Conservation (phyloP, 257 asterid species). For the Primulina tabacum region DNA sequence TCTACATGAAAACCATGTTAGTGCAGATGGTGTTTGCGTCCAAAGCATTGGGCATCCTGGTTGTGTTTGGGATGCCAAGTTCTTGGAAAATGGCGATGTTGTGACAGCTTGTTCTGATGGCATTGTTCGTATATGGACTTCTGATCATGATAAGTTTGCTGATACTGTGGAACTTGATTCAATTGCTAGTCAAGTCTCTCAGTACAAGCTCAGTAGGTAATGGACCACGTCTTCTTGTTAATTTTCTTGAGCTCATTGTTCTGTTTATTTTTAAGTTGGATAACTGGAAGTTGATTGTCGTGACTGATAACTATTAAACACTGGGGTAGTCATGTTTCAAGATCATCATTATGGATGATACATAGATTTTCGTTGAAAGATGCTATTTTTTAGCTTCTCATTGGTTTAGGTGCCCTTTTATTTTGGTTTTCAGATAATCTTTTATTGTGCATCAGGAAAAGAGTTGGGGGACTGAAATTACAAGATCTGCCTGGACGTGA, state of each 20-base stretch:
- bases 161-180: slow-evolving; percentile 65
- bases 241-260: slow-evolving; percentile 14
- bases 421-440: no score
- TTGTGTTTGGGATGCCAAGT: slow-evolving; percentile 97
- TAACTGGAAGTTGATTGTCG: slow-evolving; percentile 1
- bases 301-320: slow-evolving; percentile 10
- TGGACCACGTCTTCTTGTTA: slow-evolving; percentile 22
- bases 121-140: slow-evolving; percentile 87
- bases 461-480: slow-evolving; percentile 91
- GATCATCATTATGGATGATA: slow-evolving; percentile 15
- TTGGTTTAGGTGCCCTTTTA: background rate
- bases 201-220: slow-evolving; percentile 84
- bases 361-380: slow-evolving; percentile 1
- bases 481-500: slow-evolving; percentile 94
- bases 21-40: slow-evolving; percentile 89
- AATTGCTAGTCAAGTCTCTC: slow-evolving; percentile 61
- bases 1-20: slow-evolving; percentile 25
- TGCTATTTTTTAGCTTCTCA: background rate
- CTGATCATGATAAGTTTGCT: slow-evolving; percentile 62
- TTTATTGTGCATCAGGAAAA: slow-evolving; percentile 59
- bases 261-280: slow-evolving; percentile 20
- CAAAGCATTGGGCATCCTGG: slow-evolving; percentile 99
- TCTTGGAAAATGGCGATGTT: slow-evolving; percentile 84
- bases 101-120: slow-evolving; percentile 99
- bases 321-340: slow-evolving; percentile 1